Base-by-base conservation (phyloP, 2,329 filamentous ascomycete species). In the Venturiaceae sp. region DNA sequence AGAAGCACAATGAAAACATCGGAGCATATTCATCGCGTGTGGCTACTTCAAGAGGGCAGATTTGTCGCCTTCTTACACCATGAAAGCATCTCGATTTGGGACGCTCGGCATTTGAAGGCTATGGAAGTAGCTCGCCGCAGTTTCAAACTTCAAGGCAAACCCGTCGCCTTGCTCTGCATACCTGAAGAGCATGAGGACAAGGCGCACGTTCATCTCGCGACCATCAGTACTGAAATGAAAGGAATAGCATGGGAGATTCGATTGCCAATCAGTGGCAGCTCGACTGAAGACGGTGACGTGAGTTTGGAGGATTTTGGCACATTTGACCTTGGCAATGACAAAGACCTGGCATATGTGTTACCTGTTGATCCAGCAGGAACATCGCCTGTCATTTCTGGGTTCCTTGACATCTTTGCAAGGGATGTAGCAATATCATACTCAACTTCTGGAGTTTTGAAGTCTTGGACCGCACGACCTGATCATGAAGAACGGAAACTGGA, bases 351-450 rank as follows among this genome's bases (percentile, higher is more conserved):
- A 3, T 82, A 81, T 62, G 77, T 95, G 19, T 75, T 95, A 9
- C 89, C 91, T 0, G 90, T 95, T 52, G 92, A 96, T 66, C 90
- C 91, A 55, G 91, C 90, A 1, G 92, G 91, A 1, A 84, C 87
- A 11, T 77, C 81, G 39, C 82, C 85, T 1, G 79, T 85, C 3
- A 82, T 84, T 11, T 88, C 89, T 3, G 88, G 87, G 0, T 95
- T 91, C 62, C 79, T 95, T 33, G 91, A 96, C 69, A 83, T 89
- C 0, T 95, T 96, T 69, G 88, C 90, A 11, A 84, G 86, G 39
- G 91, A 96, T 67, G 84, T 95, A 54, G 90, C 90, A 13, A 84
- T 95, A 28, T 94, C 91, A 0, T 95, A 94, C 68, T 92, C 88
- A 0, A 78, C 82, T 23, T 80, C 80, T 9, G 92, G 91, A 0